phyloP scores from a whole-genome alignment of 2,329 filamentous ascomycete species.

The Aschersonia sp. region DNA sequence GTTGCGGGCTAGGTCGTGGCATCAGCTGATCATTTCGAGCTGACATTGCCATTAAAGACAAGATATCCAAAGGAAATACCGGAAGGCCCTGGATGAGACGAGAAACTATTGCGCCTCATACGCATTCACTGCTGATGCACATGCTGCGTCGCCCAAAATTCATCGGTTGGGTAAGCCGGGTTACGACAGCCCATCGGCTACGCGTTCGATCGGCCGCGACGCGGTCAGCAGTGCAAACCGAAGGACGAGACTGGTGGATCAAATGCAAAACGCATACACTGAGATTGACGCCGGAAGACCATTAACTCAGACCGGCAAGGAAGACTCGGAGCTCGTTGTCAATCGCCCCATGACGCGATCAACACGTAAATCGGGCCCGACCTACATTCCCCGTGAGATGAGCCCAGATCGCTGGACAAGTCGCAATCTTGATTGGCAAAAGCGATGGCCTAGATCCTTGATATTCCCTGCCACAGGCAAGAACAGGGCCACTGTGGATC shows the following conservation, averaged over 20 bases:
- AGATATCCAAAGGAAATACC: no score
- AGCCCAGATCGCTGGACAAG: conserved; percentile 30
- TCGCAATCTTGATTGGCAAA: conserved; percentile 34
- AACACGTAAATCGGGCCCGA: conserved; percentile 10
- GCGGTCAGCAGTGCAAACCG: not conserved
- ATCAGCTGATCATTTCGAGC: no score
- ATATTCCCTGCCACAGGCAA: conserved; percentile 44
- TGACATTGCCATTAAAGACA: no score
- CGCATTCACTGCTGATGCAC: no score
- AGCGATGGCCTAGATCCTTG: conserved; percentile 41
- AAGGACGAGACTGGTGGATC: not conserved
- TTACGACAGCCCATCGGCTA: not conserved
- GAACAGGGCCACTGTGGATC: conserved; percentile 51
- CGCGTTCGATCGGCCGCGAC: not conserved
- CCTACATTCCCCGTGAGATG: conserved; percentile 2
- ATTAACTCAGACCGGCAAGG: not conserved
- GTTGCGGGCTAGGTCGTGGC: no score
- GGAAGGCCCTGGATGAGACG: no score
- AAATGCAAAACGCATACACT: not conserved
- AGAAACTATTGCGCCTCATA: no score
- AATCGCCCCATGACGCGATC: conserved; percentile 9
- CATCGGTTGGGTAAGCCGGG: no score
- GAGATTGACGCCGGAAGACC: not conserved
- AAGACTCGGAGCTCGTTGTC: not conserved
- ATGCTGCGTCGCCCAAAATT: no score